A percentile compares a stretch with the other conserved stretches of the same genome.
Conservation (phyloP, 2,329 filamentous ascomycete species). For the Botrytis porri region DNA sequence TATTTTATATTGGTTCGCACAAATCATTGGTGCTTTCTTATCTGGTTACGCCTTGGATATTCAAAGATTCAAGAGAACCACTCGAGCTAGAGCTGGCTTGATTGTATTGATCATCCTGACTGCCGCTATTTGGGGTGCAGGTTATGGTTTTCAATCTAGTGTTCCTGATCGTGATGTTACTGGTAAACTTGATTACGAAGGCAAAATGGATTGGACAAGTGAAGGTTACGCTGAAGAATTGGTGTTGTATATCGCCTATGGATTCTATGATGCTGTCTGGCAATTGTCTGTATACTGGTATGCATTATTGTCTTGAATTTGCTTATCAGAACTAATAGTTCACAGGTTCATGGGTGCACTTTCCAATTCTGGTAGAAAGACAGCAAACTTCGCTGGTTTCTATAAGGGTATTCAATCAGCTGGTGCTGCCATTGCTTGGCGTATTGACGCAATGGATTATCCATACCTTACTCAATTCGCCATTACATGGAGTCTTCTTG, state of each 20-base stretch:
- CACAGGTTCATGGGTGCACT: slow-evolving; percentile 81
- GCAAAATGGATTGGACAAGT: slow-evolving; percentile 45
- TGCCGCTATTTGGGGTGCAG: slow-evolving; percentile 75
- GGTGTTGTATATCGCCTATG: slow-evolving; percentile 85
- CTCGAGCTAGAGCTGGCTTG: slow-evolving; percentile 63
- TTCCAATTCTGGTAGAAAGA: slow-evolving; percentile 83
- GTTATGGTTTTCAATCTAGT: slow-evolving; percentile 70
- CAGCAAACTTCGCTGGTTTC: slow-evolving; percentile 84
- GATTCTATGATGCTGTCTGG: slow-evolving; percentile 83
- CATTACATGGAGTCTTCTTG: slow-evolving; percentile 70
- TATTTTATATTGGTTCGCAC: slow-evolving; percentile 72
- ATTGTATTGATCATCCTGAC: slow-evolving; percentile 62
- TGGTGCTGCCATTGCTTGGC: slow-evolving; percentile 71
- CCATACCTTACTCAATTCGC: slow-evolving; percentile 71
- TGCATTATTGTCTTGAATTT: slow-evolving; percentile 51
- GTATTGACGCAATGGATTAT: slow-evolving; percentile 59
- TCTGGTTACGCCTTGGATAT: slow-evolving; percentile 70
- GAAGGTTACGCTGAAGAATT: slow-evolving; percentile 69
- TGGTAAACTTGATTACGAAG: slow-evolving; percentile 21
- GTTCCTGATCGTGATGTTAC: slow-evolving; percentile 51
- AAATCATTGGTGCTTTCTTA: slow-evolving; percentile 72
- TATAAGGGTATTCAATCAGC: slow-evolving; percentile 86
- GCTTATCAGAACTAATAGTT: slow-evolving; percentile 19
- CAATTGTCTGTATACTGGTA: slow-evolving; percentile 86
- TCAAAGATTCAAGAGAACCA: slow-evolving; percentile 54